A percentile compares a stretch with the other conserved stretches of the same genome.
These are phyloP conservation scores for Vitis hybrid DNA, from an alignment of 177 flowering plant species.

Conservation along the genomic window DNA sequence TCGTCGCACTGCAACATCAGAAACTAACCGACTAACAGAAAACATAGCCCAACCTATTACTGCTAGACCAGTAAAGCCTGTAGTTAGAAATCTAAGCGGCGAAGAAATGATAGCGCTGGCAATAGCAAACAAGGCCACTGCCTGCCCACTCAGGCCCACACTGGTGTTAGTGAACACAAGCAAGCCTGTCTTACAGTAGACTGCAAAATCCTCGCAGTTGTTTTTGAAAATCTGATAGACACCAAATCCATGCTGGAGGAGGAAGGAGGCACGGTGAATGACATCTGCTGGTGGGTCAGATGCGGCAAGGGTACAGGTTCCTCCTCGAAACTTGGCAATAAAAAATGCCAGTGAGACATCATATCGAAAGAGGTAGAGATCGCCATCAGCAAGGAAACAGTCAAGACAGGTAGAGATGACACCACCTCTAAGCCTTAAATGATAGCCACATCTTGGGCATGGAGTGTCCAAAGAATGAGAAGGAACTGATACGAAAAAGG, in stretches of 20 bases:
- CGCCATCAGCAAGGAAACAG: slow-evolving; percentile 59
- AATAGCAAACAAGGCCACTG: slow-evolving; percentile 57
- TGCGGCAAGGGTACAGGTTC: slow-evolving; percentile 55
- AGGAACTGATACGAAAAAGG: slow-evolving; percentile 48
- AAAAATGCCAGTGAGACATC: slow-evolving; percentile 43
- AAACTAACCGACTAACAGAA: slow-evolving; percentile 55
- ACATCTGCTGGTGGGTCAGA: slow-evolving; percentile 56
- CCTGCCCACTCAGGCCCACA: slow-evolving; percentile 77
- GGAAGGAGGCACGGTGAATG: slow-evolving; percentile 49
- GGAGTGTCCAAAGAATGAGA: slow-evolving; percentile 31
- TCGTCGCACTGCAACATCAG: slow-evolving; percentile 67
- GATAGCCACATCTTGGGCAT: slow-evolving; percentile 59
- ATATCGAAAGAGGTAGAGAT: slow-evolving; percentile 57
- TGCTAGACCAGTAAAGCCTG: slow-evolving; percentile 54
- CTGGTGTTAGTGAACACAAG: slow-evolving; percentile 47
- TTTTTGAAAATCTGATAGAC: slow-evolving; percentile 57
- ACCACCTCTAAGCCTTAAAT: slow-evolving; percentile 35
- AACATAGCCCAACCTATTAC: slow-evolving; percentile 59
- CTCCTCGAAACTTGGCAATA: slow-evolving; percentile 60
- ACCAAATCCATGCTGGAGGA: slow-evolving; percentile 64
- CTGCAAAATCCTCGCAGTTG: slow-evolving; percentile 73
- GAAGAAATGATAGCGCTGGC: slow-evolving; percentile 55
- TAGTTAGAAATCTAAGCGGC: slow-evolving; percentile 64
- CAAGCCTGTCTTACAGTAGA: slow-evolving; percentile 67
- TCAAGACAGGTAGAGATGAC: slow-evolving; percentile 61